Percentiles rank a stretch among this genome's conserved stretches.
Conservation (phyloP, 2,329 filamentous ascomycete species). For the Neonectria hederae region DNA sequence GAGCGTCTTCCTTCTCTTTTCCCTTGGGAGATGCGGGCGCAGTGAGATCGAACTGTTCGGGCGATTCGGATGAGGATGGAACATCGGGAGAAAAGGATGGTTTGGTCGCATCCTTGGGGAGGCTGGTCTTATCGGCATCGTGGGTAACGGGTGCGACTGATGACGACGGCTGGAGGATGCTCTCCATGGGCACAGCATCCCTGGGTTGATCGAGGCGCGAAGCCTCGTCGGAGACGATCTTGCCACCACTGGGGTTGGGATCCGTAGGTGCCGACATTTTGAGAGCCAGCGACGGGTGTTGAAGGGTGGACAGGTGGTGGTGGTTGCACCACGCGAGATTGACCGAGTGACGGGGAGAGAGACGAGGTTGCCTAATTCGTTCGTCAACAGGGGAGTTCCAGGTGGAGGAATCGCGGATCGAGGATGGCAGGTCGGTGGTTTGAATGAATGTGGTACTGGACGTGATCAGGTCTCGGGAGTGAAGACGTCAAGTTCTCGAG, state of each 20-base stretch:
- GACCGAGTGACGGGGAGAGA: conserved; percentile 22
- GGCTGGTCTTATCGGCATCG: conserved; percentile 30
- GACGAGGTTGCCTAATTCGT: conserved; percentile 34
- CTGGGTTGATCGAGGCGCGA: conserved; percentile 47
- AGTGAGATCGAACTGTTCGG: conserved; percentile 31
- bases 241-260: conserved; percentile 46
- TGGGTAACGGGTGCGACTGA: conserved; percentile 30
- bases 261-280: conserved; percentile 48
- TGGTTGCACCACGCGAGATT: conserved; percentile 40
- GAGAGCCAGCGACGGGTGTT: conserved; percentile 28
- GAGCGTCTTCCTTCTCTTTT: conserved; percentile 47
- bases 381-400: conserved; percentile 19
- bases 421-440: conserved; percentile 29
- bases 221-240: conserved; percentile 40
- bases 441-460: conserved; percentile 28
- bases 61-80: conserved; percentile 31
- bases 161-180: conserved; percentile 41
- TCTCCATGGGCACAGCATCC: conserved; percentile 52
- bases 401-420: conserved; percentile 21
- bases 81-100: conserved; percentile 29
- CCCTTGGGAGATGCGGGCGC: conserved; percentile 43
- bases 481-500: conserved; percentile 43
- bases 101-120: conserved; percentile 26
- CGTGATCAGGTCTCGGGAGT: conserved; percentile 41
- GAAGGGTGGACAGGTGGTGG: conserved; percentile 35